phyloP scores from a whole-genome alignment of 306 rosid species.

The Alnus glutinosa region DNA sequence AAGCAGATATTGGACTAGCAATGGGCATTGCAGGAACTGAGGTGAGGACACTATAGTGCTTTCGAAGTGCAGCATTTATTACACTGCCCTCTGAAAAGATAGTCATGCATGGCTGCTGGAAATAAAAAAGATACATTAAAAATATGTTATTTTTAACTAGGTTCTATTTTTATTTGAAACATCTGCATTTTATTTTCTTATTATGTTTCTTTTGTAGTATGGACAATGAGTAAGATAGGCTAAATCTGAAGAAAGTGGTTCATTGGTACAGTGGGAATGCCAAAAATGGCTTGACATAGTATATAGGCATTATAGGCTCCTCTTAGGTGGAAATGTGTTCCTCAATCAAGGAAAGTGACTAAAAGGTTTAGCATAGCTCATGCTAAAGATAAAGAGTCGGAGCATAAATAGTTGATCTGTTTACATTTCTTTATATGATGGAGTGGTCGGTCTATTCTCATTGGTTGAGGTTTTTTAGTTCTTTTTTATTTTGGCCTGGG shows the following conservation, averaged over 20 bases:
- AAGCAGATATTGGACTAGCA: conserved; percentile 98
- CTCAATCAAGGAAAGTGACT: not conserved
- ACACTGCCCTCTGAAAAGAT: not conserved
- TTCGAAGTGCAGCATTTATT: not conserved
- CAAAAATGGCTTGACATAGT: not conserved
- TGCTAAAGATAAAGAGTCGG: not conserved
- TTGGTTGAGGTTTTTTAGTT: not conserved
- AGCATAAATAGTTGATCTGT: not conserved
- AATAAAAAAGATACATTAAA: not conserved
- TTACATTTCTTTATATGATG: not conserved
- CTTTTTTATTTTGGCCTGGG: not conserved
- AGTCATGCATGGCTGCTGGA: not conserved
- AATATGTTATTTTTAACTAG: not conserved
- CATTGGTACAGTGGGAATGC: not conserved
- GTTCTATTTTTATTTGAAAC: not conserved
- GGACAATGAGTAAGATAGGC: not conserved
- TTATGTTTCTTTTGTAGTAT: not conserved
- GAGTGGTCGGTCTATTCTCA: not conserved
- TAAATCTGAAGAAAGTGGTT: not conserved
- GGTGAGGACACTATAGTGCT: conserved; percentile 46
- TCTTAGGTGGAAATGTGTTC: not conserved
- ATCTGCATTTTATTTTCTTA: not conserved
- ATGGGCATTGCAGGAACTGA: conserved; percentile 99
- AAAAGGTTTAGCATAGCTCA: not conserved
- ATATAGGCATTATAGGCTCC: not conserved